Percentiles rank a stretch among this genome's conserved stretches.
phyloP scores from a whole-genome alignment of 768 basidiomycete genomes.

The Pisolithus microcarpus region DNA sequence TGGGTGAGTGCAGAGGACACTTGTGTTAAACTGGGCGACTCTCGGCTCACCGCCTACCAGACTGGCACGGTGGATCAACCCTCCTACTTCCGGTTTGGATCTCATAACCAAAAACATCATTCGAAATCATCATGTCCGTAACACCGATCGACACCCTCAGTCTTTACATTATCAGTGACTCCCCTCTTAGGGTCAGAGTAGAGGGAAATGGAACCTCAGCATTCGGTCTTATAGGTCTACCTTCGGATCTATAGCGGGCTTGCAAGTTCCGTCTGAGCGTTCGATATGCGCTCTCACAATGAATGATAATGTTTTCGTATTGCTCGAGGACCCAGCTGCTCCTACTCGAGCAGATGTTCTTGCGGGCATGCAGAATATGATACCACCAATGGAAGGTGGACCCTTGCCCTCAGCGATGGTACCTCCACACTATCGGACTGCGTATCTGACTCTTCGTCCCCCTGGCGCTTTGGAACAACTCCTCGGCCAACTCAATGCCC shows the following conservation, averaged over 20 bases:
- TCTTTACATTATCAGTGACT: constrained; percentile 13
- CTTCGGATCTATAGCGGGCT: constrained; percentile 47
- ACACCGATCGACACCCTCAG: constrained; percentile 3
- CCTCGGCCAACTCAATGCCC: constrained; percentile 63
- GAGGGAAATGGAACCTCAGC: constrained; percentile 62
- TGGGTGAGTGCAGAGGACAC: constrained; percentile 32
- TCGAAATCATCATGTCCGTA: constrained; percentile 59
- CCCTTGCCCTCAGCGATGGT: constrained; percentile 14
- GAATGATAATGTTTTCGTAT: constrained; percentile 75
- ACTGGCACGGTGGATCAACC: constrained; percentile 76
- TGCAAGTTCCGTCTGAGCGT: constrained; percentile 50
- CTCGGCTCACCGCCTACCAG: constrained; percentile 29
- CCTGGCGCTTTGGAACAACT: constrained; percentile 72
- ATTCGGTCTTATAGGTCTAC: constrained; percentile 71
- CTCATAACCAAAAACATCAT: constrained; percentile 63
- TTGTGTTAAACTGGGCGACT: background rate
- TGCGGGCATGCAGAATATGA: constrained; percentile 32
- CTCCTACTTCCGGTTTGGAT: constrained; percentile 64
- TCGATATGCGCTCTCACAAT: constrained; percentile 72
- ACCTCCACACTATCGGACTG: constrained; percentile 61
- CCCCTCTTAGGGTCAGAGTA: constrained; percentile 44
- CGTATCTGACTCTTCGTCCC: constrained; percentile 69
- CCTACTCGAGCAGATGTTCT: constrained; percentile 58
- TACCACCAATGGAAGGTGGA: constrained; percentile 15
- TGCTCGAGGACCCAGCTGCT: constrained; percentile 68